Evolutionary conservation across 257 asterid species (phyloP).

Genomic region (Fraxinus anomala): DNA sequence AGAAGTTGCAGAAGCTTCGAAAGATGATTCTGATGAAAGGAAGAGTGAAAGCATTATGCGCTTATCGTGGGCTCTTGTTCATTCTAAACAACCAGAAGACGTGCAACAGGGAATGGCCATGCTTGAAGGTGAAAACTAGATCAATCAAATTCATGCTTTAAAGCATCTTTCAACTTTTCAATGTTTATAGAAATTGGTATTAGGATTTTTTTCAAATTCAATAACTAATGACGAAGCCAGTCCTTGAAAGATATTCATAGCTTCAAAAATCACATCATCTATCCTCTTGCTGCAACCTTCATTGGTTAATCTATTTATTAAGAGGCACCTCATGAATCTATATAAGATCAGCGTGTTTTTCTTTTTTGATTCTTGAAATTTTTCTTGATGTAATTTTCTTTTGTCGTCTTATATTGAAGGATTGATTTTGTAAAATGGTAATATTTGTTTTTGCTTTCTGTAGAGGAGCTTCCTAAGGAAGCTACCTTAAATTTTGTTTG

Average conservation of each 20-base stretch:
- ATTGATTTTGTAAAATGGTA: not conserved
- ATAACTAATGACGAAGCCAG: not conserved
- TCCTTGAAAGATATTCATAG: not conserved
- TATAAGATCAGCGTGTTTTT: not conserved
- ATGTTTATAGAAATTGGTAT: not conserved
- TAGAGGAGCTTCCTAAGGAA: too few species aligned
- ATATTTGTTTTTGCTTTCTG: too few species aligned
- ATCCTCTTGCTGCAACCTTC: constrained; percentile 6
- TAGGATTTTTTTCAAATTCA: not conserved
- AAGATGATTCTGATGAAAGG: constrained; percentile 45
- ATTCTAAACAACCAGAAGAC: constrained; percentile 64
- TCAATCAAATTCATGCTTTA: not conserved
- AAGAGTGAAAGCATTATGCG: constrained; percentile 66
- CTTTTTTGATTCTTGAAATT: not conserved
- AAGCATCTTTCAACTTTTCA: not conserved
- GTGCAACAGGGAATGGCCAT: constrained; percentile 74
- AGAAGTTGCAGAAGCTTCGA: constrained; percentile 61
- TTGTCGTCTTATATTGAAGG: too few species aligned
- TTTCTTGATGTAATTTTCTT: constrained; percentile 1
- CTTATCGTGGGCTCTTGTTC: constrained; percentile 85
- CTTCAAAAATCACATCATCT: not conserved
- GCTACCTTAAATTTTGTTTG: too few species aligned
- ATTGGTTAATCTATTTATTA: not conserved
- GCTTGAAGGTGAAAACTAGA: constrained; percentile 61
- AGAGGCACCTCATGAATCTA: not conserved